These are phyloP conservation scores for Wickerhamiella siamensis DNA, from an alignment of 805 yeast genomes.

Conservation along the genomic window DNA sequence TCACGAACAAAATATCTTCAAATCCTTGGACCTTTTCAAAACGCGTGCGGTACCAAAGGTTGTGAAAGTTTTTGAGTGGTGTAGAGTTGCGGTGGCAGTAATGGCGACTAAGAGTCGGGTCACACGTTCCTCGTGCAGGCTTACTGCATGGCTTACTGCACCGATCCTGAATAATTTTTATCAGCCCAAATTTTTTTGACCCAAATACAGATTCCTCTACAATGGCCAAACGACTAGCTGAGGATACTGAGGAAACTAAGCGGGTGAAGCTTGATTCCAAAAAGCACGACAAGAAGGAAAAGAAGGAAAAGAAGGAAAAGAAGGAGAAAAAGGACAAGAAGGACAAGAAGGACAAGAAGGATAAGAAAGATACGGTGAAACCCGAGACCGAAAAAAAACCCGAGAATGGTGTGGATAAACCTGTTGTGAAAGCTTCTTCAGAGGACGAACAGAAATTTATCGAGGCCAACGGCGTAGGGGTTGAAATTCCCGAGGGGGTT, in stretches of 20 bases:
- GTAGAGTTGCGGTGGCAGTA: background rate
- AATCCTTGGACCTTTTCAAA: too few relatives aligned
- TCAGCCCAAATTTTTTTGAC: background rate
- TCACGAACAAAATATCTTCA: background rate
- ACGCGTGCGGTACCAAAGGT: too few relatives aligned
- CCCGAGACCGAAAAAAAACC: conserved; percentile 22
- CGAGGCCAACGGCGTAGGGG: conserved; percentile 56
- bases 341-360: conserved; percentile 24
- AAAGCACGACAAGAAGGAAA: conserved; percentile 19
- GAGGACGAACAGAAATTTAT: conserved; percentile 49
- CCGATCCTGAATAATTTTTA: background rate
- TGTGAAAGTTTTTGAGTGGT: too few relatives aligned
- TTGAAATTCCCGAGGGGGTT: conserved; percentile 39
- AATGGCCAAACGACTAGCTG: conserved; percentile 1
- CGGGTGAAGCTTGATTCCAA: conserved; percentile 19
- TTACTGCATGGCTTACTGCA: too few relatives aligned
- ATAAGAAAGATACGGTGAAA: conserved; percentile 22
- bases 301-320: conserved; percentile 21
- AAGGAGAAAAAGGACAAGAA: conserved; percentile 29
- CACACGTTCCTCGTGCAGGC: too few relatives aligned
- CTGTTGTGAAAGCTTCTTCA: conserved; percentile 33
- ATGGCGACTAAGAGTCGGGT: background rate
- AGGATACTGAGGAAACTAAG: conserved; percentile 11
- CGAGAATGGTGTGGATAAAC: conserved; percentile 7
- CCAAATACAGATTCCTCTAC: background rate